Evolutionary conservation across 1,139 yeast genomes (phyloP).

Genomic region (Lodderomyces jiufengensis): DNA sequence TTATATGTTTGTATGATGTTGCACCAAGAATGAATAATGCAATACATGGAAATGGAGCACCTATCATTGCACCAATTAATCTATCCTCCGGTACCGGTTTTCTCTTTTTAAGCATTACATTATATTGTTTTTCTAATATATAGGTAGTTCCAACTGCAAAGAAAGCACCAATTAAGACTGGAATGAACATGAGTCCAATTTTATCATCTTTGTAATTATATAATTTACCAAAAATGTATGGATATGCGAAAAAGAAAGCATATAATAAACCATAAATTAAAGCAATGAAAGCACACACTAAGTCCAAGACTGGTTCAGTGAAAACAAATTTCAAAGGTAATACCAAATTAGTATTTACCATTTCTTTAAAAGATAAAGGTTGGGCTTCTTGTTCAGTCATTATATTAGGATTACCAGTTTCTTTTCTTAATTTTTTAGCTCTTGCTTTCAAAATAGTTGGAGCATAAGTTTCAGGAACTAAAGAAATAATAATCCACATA

Average conservation of each 20-base stretch:
- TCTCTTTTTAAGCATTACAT: constrained; percentile 49
- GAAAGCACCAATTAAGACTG: constrained; percentile 80
- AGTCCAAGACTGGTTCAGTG: constrained; percentile 79
- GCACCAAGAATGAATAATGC: constrained; percentile 88
- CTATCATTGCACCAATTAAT: constrained; percentile 82
- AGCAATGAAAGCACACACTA: constrained; percentile 82
- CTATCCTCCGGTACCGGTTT: constrained; percentile 84
- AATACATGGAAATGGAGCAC: constrained; percentile 86
- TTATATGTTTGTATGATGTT: constrained; percentile 70
- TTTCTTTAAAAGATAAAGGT: constrained; percentile 61
- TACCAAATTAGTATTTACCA: constrained; percentile 62
- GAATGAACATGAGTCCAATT: constrained; percentile 81
- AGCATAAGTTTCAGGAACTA: constrained; percentile 86
- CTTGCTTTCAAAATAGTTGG: constrained; percentile 77
- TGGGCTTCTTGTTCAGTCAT: constrained; percentile 91
- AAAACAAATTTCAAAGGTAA: constrained; percentile 73
- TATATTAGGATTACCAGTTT: constrained; percentile 75
- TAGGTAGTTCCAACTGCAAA: constrained; percentile 73
- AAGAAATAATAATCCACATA: constrained; percentile 61
- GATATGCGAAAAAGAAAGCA: constrained; percentile 90
- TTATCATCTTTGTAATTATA: constrained; percentile 66
- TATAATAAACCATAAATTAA: constrained; percentile 81
- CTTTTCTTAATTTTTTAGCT: constrained; percentile 67
- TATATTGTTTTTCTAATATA: constrained; percentile 59
- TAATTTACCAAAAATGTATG: constrained; percentile 64